A percentile compares a stretch with the other conserved stretches of the same genome.
Conservation (phyloP, 169 alveolate species). For the Cryptosporidium ryanae region DNA sequence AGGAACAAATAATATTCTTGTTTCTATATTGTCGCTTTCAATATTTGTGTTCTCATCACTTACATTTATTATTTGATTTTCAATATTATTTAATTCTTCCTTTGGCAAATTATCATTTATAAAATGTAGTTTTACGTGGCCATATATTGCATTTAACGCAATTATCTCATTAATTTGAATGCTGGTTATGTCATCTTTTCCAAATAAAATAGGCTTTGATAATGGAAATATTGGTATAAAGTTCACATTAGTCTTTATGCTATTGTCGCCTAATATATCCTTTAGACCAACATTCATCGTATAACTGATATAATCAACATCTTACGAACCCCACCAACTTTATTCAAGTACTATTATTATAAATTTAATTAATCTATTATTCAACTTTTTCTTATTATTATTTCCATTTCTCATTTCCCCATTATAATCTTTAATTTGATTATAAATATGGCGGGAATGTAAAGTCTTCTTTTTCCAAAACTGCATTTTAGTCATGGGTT, state of each 20-base stretch:
- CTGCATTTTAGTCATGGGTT: too few relatives aligned
- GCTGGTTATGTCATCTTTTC: slow-evolving; percentile 6
- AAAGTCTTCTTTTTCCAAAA: too few relatives aligned
- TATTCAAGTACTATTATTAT: background rate
- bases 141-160: slow-evolving; percentile 71
- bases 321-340: slow-evolving; percentile 1
- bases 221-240: slow-evolving; percentile 37
- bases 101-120: background rate
- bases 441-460: too few relatives aligned
- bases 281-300: background rate
- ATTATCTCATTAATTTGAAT: slow-evolving; percentile 44
- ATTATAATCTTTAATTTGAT: too few relatives aligned
- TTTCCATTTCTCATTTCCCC: slow-evolving; percentile 10
- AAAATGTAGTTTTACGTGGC: slow-evolving; percentile 24
- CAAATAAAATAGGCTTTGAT: background rate
- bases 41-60: background rate
- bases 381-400: background rate
- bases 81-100: background rate
- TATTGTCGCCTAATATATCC: slow-evolving; percentile 5
- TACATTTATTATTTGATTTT: background rate
- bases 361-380: background rate
- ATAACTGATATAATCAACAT: slow-evolving; percentile 4
- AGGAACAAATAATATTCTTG: slow-evolving; percentile 31
- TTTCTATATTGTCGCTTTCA: slow-evolving; percentile 20
- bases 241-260: background rate